Evolutionary conservation across 345 rosid genomes (phyloP), one percentile per base, ranked within the genome.

Genomic region (Pugionium cornutum): DNA sequence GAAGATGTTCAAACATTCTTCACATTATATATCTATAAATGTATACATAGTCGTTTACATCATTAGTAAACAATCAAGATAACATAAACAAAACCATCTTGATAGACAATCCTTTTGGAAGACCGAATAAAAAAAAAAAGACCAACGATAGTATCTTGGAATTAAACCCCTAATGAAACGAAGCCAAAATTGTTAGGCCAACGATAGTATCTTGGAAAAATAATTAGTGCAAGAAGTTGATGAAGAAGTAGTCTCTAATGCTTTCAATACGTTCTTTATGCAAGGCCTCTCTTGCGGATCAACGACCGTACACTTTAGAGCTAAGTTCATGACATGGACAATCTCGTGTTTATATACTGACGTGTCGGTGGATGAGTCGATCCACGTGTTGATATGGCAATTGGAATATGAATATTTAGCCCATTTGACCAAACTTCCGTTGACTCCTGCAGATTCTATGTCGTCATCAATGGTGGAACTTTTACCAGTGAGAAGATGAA

Each of bases 401-500:
- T 85, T 87, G 0, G 91, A 83, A 73, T 84, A 89, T 81, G 95
- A 85, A 63, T 85, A 77, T 18, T 80, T 70, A 18, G 86, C 90
- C 96, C 92, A 92, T 30, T 85, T 89, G 4, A 89, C 84, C 1
- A 87, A 70, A 76, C 73, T 81, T 39, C 57, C 63, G 29, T 78
- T 84, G 36, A 58, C 68, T 10, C 86, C 66, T 10, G 87, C 88
- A n/a, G 81, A 80, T 63, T 86, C 98, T 7, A 78, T 67, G 58
- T 87, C 89, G 5, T 35, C 60, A 10, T 30, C 26, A 46, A 30
- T 27, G 11, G 55, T 70, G 2, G 87, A 80, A 36, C 76, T 42
- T 76, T 83, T 89, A 39, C 95, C 92, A 25, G 91, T 87, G n/a
- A 92, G 44, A 45, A 92, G 60, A 60, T 84, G 75, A 5, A 92